These are phyloP conservation scores for Fusarium praegraminearum DNA, from an alignment of 2,329 filamentous ascomycete species.

Conservation along the genomic window DNA sequence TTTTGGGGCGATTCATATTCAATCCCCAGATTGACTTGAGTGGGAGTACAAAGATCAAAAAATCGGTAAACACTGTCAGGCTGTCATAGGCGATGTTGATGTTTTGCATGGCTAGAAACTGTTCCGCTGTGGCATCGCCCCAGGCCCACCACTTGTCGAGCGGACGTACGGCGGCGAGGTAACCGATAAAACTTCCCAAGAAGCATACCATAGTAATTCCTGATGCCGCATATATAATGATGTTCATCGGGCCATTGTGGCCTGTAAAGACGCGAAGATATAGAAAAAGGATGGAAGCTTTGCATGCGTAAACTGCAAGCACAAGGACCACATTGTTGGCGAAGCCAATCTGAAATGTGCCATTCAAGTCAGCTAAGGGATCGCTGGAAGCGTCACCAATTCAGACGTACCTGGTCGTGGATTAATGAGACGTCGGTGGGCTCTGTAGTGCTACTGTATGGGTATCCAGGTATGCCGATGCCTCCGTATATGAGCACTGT, in stretches of 20 bases:
- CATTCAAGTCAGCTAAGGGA: rapidly evolving
- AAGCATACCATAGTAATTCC: background rate
- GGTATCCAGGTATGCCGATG: constrained; percentile 13
- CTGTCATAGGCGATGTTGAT: constrained; percentile 18
- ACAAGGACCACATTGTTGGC: constrained; percentile 15
- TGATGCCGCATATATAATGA: constrained; percentile 14
- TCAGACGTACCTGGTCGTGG: background rate
- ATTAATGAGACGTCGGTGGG: constrained; percentile 13
- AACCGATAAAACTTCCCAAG: constrained; percentile 15
- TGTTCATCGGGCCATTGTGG: constrained; percentile 6
- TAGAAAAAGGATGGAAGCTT: constrained; percentile 15
- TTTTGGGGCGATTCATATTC: constrained; percentile 15
- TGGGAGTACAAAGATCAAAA: constrained; percentile 15
- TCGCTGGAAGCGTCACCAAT: rapidly evolving
- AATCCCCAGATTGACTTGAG: constrained; percentile 15
- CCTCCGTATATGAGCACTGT: constrained; percentile 14
- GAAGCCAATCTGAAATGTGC: background rate
- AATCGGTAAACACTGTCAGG: constrained; percentile 10
- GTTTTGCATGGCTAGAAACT: constrained; percentile 14
- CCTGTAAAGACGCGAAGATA: constrained; percentile 17
- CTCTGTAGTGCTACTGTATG: constrained; percentile 19
- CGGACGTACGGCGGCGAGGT: background rate
- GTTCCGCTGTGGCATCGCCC: constrained; percentile 14
- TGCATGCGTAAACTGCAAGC: constrained; percentile 4
- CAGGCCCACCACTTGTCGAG: constrained; percentile 23